Evolutionary conservation across 2,329 filamentous ascomycete genomes (phyloP).

Genomic region (Aspergillus pseudoglaucus): DNA sequence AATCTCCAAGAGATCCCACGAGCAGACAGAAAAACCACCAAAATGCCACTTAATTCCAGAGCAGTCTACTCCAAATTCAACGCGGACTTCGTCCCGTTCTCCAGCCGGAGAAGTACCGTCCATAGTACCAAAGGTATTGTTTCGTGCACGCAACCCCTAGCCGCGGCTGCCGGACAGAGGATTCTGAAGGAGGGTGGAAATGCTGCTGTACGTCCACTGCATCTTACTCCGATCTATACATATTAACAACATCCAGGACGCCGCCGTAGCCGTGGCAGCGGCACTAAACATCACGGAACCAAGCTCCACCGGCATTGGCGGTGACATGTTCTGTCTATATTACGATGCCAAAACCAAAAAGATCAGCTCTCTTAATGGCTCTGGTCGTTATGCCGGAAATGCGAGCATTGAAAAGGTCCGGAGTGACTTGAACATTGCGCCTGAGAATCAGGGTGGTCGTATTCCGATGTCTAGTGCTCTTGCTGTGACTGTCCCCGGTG

Average conservation of each 20-base stretch:
- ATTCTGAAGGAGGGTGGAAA: constrained; percentile 86
- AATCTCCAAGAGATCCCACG: not conserved
- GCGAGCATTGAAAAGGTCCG: constrained; percentile 65
- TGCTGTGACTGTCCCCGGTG: constrained; percentile 80
- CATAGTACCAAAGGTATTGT: constrained; percentile 92
- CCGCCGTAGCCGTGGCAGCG: constrained; percentile 94
- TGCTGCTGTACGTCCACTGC: constrained; percentile 63
- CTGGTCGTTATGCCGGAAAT: constrained; percentile 69
- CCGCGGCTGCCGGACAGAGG: constrained; percentile 77
- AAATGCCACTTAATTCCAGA: constrained; percentile 44
- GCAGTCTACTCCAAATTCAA: constrained; percentile 47
- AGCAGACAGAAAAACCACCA: constrained; percentile 3
- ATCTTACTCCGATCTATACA: not conserved
- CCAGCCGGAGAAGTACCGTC: constrained; percentile 81
- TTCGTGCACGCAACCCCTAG: constrained; percentile 80
- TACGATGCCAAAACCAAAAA: constrained; percentile 78
- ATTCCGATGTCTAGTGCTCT: constrained; percentile 75
- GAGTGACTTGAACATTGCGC: constrained; percentile 59
- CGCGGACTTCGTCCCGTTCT: constrained; percentile 34
- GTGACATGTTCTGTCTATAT: constrained; percentile 94
- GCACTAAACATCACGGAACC: constrained; percentile 92
- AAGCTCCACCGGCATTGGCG: constrained; percentile 86
- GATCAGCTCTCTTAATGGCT: constrained; percentile 84
- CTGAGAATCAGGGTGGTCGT: constrained; percentile 44
- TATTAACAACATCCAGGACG: constrained; percentile 56